A percentile compares a stretch with the other conserved stretches of the same genome.
Conservation (phyloP, 2,329 filamentous ascomycete genomes). For the Aspergillus sp. region DNA sequence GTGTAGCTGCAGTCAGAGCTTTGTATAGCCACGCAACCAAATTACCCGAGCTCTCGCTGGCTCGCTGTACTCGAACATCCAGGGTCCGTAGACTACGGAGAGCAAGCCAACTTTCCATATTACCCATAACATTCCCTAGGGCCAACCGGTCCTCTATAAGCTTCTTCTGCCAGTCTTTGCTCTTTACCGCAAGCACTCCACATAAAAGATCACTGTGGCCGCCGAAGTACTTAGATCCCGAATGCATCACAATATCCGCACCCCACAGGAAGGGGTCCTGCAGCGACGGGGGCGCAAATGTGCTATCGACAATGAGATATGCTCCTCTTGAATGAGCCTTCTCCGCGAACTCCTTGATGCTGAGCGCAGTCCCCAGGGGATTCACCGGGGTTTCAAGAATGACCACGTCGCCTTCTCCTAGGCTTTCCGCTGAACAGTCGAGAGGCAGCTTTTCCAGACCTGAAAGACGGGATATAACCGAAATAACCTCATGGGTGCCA, state of each 20-base stretch:
- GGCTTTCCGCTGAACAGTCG: conserved; percentile 62
- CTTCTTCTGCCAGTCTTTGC: conserved; percentile 56
- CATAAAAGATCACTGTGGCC: conserved; percentile 93
- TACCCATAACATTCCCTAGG: conserved; percentile 83
- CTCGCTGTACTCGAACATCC: conserved; percentile 75
- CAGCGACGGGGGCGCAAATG: conserved; percentile 87
- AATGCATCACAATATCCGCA: conserved; percentile 87
- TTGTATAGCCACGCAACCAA: conserved; percentile 71
- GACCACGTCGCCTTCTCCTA: conserved; percentile 77
- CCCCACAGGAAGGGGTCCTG: conserved; percentile 81
- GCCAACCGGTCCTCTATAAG: conserved; percentile 71
- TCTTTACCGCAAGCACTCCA: conserved; percentile 72
- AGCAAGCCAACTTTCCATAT: conserved; percentile 88
- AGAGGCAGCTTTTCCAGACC: conserved; percentile 73
- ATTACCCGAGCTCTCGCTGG: conserved; percentile 68
- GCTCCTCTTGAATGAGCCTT: conserved; percentile 73
- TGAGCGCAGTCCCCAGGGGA: conserved; percentile 76
- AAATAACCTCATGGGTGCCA: conserved; percentile 86
- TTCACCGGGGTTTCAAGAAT: conserved; percentile 94
- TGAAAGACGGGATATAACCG: conserved; percentile 70
- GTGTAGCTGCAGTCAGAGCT: conserved; percentile 42
- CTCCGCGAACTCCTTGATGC: conserved; percentile 69
- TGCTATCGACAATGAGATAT: conserved; percentile 82
- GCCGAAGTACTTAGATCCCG: conserved; percentile 92
- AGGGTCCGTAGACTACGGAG: conserved; percentile 82